Evolutionary conservation across 495 filamentous ascomycete species (phyloP).

Genomic region (Xylaria intraflava): DNA sequence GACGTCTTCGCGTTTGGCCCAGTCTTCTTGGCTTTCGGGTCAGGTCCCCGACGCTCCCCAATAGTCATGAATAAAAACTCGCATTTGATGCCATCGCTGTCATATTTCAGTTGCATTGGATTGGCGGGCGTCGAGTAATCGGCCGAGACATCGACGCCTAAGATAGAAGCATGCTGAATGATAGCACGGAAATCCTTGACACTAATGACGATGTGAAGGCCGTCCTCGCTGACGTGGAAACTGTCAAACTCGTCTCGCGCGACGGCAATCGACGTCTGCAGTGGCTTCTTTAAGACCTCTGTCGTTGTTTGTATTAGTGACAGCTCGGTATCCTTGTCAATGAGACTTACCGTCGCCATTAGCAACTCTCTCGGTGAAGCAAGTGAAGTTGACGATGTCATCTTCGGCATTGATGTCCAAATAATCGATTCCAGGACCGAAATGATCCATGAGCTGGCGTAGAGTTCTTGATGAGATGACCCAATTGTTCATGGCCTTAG

Average conservation of each 20-base stretch:
- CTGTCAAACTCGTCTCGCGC: slow-evolving; percentile 82
- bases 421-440: slow-evolving; percentile 83
- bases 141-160: slow-evolving; percentile 64
- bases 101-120: slow-evolving; percentile 79
- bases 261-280: slow-evolving; percentile 85
- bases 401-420: slow-evolving; percentile 76
- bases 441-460: slow-evolving; percentile 83
- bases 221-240: slow-evolving; percentile 66
- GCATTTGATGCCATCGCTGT: slow-evolving; percentile 62
- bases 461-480: slow-evolving; percentile 65
- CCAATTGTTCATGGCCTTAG: slow-evolving; percentile 68
- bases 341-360: slow-evolving; percentile 64
- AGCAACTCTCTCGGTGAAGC: slow-evolving; percentile 86
- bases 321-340: background rate
- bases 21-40: slow-evolving; percentile 35
- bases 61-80: slow-evolving; percentile 95
- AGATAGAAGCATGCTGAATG: slow-evolving; percentile 73
- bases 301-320: background rate
- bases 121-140: slow-evolving; percentile 71
- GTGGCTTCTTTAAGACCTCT: slow-evolving; percentile 89
- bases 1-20: slow-evolving; percentile 24
- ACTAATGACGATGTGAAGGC: slow-evolving; percentile 78
- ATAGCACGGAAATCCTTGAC: slow-evolving; percentile 95
- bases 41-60: slow-evolving; percentile 55
- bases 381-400: slow-evolving; percentile 66